A percentile compares a stretch with the other conserved stretches of the same genome.
phyloP scores from a whole-genome alignment of 148 eudicot species.

The Talinum fruticosum region DNA sequence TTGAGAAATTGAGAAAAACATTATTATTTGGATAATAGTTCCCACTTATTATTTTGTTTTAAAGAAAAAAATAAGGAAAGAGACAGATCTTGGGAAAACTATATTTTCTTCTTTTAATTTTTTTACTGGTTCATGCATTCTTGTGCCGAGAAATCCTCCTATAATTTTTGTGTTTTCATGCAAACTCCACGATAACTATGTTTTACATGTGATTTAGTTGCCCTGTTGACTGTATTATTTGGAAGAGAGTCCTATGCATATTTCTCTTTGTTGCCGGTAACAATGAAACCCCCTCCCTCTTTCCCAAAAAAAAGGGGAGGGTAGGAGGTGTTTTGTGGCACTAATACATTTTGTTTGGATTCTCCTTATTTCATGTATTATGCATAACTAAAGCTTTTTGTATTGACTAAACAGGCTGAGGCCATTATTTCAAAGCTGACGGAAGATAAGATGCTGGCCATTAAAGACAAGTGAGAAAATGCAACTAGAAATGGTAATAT shows the following conservation, averaged over 20 bases:
- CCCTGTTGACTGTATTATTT: not conserved
- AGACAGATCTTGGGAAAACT: not conserved
- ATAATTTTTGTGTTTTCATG: too few species aligned
- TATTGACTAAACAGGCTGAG: constrained; percentile 53
- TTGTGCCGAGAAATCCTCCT: not conserved
- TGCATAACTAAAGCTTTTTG: constrained; percentile 4
- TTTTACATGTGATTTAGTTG: not conserved
- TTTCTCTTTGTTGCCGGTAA: too few species aligned
- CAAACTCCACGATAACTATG: too few species aligned
- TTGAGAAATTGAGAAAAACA: not conserved
- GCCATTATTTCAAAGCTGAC: constrained; percentile 51
- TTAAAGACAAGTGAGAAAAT: constrained; percentile 53
- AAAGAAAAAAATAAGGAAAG: too few species aligned
- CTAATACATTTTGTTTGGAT: not conserved
- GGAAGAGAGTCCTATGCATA: not conserved
- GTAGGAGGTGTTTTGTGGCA: not conserved
- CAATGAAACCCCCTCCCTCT: too few species aligned
- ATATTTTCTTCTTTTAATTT: not conserved
- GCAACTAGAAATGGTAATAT: constrained; percentile 62
- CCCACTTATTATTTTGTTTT: too few species aligned
- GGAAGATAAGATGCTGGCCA: constrained; percentile 57
- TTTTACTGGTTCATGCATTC: not conserved
- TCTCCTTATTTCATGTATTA: not conserved
- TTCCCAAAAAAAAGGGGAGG: too few species aligned
- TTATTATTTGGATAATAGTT: not conserved